Conservation (phyloP, 164 flowering plant species). For the Taxillus chinensis region DNA sequence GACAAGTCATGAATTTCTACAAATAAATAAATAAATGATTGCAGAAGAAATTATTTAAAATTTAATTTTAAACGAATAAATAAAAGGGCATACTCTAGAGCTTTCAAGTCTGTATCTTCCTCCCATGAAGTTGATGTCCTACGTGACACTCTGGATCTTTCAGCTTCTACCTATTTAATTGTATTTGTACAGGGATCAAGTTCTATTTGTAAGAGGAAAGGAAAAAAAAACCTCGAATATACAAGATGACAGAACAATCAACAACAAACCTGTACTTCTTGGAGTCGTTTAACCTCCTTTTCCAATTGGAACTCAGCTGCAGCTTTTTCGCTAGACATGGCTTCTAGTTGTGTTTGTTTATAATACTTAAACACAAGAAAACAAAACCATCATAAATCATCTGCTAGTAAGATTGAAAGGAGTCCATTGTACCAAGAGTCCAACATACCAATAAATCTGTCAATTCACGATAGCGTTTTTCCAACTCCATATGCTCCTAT, state of each 20-base stretch:
- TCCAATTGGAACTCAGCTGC: conserved; percentile 97
- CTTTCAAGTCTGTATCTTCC: conserved; percentile 80
- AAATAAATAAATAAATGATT: too few species aligned
- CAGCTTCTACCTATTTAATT: conserved; percentile 68
- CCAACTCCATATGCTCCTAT: conserved; percentile 98
- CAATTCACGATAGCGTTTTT: conserved; percentile 91
- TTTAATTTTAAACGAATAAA: too few species aligned
- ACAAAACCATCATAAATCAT: conserved; percentile 3
- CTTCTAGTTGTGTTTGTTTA: conserved; percentile 97
- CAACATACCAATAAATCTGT: conserved; percentile 82
- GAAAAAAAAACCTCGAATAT: background rate
- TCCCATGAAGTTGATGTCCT: conserved; percentile 85
- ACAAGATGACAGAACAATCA: background rate
- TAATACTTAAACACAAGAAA: conserved; percentile 46
- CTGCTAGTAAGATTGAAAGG: background rate
- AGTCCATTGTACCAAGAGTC: background rate
- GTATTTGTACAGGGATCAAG: background rate
- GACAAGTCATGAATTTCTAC: too few species aligned
- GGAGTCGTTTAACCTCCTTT: conserved; percentile 76
- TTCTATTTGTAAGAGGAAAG: background rate
- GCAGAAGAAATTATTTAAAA: too few species aligned
- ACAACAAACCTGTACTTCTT: conserved; percentile 69
- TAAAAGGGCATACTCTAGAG: conserved; percentile 67
- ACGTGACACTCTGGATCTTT: conserved; percentile 68
- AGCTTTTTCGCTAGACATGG: conserved; percentile 96